phyloP scores from a whole-genome alignment of 805 yeast species.

The Metschnikowia sp. region DNA sequence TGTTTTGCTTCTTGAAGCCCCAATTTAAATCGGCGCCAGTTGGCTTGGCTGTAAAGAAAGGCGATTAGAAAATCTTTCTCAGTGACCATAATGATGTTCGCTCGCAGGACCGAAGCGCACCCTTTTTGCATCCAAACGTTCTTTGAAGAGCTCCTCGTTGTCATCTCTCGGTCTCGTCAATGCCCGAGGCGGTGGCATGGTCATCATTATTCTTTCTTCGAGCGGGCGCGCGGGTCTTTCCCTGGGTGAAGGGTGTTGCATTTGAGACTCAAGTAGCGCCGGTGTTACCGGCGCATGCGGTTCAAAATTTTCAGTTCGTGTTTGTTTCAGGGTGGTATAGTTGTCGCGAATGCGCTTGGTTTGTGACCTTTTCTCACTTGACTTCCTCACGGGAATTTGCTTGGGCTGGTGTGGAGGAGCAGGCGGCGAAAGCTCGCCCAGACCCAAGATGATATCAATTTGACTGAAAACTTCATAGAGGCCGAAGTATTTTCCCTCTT shows the following conservation, averaged over 20 bases:
- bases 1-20: no score
- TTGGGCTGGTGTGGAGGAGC: not conserved
- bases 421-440: not conserved
- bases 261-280: not conserved
- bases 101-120: not conserved
- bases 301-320: no score
- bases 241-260: not conserved
- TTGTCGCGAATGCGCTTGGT: no score
- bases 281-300: not conserved
- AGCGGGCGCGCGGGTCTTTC: not conserved
- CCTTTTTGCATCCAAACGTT: not conserved
- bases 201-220: not conserved
- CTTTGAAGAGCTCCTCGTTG: conserved; percentile 1
- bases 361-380: no score
- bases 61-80: no score
- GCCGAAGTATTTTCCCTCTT: conserved; percentile 3
- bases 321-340: no score
- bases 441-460: not conserved
- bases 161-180: not conserved
- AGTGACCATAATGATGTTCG: not conserved
- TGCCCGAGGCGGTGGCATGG: not conserved
- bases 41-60: no score
- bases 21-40: no score
- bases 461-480: conserved; percentile 6
- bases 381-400: not conserved